Evolutionary conservation across 176 grass and related monocot species (phyloP).

Genomic region (Ensete glaucum): DNA sequence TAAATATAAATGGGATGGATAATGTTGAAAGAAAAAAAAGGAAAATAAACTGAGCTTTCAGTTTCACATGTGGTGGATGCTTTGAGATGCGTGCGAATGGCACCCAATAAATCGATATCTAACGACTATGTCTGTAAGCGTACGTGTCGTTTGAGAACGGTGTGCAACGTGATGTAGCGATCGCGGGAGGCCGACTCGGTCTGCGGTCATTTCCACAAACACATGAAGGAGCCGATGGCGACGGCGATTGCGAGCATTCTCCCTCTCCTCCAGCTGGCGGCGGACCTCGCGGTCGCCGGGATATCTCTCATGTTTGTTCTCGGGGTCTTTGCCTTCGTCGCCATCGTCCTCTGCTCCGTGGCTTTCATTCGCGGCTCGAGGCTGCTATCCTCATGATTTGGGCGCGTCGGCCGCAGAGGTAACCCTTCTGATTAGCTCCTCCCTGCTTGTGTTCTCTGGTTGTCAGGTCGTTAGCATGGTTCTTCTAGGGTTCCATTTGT

Average conservation of each 20-base stretch:
- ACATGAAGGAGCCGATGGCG: conserved; percentile 7
- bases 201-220: neutral
- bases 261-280: conserved; percentile 44
- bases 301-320: conserved; percentile 59
- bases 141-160: too few relatives aligned
- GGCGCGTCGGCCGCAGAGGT: neutral
- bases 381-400: neutral
- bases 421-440: neutral
- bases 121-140: too few relatives aligned
- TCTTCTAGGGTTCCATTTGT: neutral
- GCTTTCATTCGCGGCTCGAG: conserved; percentile 73
- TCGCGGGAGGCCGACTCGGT: neutral
- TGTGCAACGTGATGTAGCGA: too few relatives aligned
- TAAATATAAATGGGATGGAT: too few relatives aligned
- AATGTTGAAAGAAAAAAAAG: too few relatives aligned
- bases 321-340: conserved; percentile 61
- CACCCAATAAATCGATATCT: too few relatives aligned
- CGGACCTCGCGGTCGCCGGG: conserved; percentile 75
- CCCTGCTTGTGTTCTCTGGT: neutral
- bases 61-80: too few relatives aligned
- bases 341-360: conserved; percentile 56
- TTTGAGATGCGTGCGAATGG: too few relatives aligned
- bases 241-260: conserved; percentile 35
- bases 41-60: too few relatives aligned
- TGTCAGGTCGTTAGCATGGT: neutral